A percentile compares a stretch with the other conserved stretches of the same genome.
These are phyloP conservation scores for Kodamaea fungicola DNA, from an alignment of 1,139 yeast species.

Conservation along the genomic window DNA sequence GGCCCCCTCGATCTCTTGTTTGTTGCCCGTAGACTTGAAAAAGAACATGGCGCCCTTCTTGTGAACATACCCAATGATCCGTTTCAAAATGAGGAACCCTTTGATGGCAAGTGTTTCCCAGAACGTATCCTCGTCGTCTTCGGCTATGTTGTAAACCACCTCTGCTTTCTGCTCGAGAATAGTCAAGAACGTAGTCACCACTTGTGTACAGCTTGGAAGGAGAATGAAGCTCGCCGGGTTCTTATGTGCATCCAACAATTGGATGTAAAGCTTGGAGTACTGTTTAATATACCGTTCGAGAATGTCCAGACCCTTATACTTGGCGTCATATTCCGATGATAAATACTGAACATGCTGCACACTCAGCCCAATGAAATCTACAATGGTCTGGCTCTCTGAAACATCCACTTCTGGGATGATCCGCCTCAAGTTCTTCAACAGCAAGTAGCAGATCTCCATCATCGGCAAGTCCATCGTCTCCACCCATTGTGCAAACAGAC, in stretches of 20 bases:
- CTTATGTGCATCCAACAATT: conserved; percentile 47
- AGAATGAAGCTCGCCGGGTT: conserved; percentile 67
- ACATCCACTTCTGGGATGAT: conserved; percentile 76
- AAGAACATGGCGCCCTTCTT: conserved; percentile 62
- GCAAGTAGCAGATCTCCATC: conserved; percentile 72
- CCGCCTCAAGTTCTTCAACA: conserved; percentile 72
- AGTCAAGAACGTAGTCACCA: conserved; percentile 56
- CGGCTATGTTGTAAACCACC: conserved; percentile 49
- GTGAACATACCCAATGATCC: conserved; percentile 56
- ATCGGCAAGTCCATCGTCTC: conserved; percentile 36
- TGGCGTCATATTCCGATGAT: conserved; percentile 49
- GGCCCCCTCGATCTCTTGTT: conserved; percentile 58
- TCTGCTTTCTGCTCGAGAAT: conserved; percentile 63
- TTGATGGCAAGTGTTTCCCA: conserved; percentile 79
- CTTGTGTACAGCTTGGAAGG: conserved; percentile 59
- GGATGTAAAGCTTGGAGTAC: conserved; percentile 68
- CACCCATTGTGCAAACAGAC: conserved; percentile 64
- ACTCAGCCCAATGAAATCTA: conserved; percentile 56
- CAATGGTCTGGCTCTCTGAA: conserved; percentile 51
- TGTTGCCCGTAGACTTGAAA: conserved; percentile 59
- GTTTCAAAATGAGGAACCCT: conserved; percentile 64
- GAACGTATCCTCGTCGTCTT: conserved; percentile 43
- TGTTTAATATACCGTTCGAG: conserved; percentile 72
- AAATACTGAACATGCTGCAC: conserved; percentile 60
- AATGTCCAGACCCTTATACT: conserved; percentile 45